A percentile compares a stretch with the other conserved stretches of the same genome.
These are phyloP conservation scores for Millerozyma miso DNA, from an alignment of 805 yeast genomes.

Conservation along the genomic window DNA sequence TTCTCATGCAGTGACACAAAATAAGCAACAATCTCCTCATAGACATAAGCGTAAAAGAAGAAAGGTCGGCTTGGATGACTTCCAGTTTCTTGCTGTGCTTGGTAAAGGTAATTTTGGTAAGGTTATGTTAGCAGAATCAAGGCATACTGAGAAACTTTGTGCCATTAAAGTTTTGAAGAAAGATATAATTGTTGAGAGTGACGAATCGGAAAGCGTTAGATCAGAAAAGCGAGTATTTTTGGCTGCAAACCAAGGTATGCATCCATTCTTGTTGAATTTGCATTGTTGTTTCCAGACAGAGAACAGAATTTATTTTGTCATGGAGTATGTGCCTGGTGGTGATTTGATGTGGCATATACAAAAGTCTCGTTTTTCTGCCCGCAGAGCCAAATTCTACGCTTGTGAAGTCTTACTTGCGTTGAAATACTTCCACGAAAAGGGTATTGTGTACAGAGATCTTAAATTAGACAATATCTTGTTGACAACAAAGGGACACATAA, in stretches of 20 bases:
- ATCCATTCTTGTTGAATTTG: conserved; percentile 87
- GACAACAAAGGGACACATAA: conserved; percentile 89
- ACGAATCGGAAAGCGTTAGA: conserved; percentile 91
- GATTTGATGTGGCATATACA: conserved; percentile 99
- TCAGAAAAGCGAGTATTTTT: conserved; percentile 91
- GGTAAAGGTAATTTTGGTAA: conserved; percentile 99
- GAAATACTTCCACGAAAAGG: conserved; percentile 91
- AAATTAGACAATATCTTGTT: conserved; percentile 90
- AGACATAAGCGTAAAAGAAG: conserved; percentile 45
- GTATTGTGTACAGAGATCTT: conserved; percentile 93
- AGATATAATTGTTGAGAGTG: conserved; percentile 91
- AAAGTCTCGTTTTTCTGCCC: conserved; percentile 79
- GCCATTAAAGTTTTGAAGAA: conserved; percentile 96
- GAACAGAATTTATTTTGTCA: conserved; percentile 93
- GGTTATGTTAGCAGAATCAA: conserved; percentile 94
- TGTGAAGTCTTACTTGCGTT: conserved; percentile 91
- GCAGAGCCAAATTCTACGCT: conserved; percentile 95
- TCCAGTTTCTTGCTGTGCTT: conserved; percentile 86
- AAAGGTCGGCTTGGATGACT: conserved; percentile 89
- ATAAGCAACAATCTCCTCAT: conserved; percentile 19
- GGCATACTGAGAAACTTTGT: conserved; percentile 74
- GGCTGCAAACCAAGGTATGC: conserved; percentile 79
- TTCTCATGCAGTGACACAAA: not conserved
- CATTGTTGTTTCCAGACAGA: conserved; percentile 98
- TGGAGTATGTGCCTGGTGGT: conserved; percentile 98